Evolutionary conservation across 83 land plant genomes (phyloP), one percentile per base, ranked within the genome.

Genomic region (Diphasiastrum complanatum): DNA sequence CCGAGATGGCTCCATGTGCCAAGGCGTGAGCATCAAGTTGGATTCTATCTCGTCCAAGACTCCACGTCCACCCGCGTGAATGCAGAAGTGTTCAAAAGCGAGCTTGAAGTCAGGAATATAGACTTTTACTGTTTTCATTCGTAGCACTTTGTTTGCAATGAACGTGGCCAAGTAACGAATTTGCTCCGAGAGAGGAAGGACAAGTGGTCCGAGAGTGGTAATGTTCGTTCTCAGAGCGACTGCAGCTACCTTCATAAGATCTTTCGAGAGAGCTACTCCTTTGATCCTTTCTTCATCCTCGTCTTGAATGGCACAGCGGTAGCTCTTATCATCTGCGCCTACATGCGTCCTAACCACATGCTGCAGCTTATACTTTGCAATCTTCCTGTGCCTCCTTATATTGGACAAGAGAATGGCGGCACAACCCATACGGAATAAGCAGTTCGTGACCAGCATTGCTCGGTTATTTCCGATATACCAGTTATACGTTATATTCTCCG

Each of bases 401-500:
- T 66, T 77, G 40, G 83, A 60, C 30, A 80, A 30, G 0, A 80
- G 33, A 48, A 61, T 54, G 8, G 81, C 78, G 10, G 81, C 74
- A 45, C 65, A 36, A 27, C 84, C 84, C 12, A 74, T 54, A 4
- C 78, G 77, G 57, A 81, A 81, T 32, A 81, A 60, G 60, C 84
- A 81, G 57, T 81, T 81, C 20, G 73, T 57, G 12, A 81, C 67
- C 8, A 81, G 65, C 84, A 78, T 78, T 32, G 84, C 68, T 1
- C 67, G 62, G 30, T 78, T 50, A 35, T 66, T 67, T 2, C 84
- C 84, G 28, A 47, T 64, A 61, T 81, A 81, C 68, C 77, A 72
- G 60, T 80, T 80, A 10, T 55, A 29, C 43, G 65, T 70, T 40
- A 73, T 65, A 52, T 60, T 38, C 14, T 38, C 43, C 14, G 43